A percentile compares a stretch with the other conserved stretches of the same genome.
Conservation (phyloP, 805 yeast species). For the Teunomyces tritomae region DNA sequence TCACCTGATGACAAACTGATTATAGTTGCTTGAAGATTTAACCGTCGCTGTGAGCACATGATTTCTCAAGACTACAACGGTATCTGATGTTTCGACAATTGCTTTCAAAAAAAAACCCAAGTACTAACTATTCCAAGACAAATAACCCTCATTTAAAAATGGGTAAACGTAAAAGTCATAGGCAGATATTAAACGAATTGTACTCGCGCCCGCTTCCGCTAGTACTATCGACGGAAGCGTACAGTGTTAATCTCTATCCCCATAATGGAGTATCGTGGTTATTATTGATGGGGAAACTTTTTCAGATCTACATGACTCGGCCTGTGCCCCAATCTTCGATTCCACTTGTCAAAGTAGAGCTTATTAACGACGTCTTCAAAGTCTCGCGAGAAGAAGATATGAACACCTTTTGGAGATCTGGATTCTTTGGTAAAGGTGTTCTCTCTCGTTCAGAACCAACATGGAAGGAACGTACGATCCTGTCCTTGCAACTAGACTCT, state of each 20-base stretch:
- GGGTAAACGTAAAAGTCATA: conserved; percentile 32
- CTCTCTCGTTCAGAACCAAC: conserved; percentile 90
- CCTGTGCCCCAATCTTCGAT: conserved; percentile 25
- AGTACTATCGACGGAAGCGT: conserved; percentile 31
- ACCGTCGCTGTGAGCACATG: conserved; percentile 63
- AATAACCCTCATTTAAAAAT: conserved; percentile 11
- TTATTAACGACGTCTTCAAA: conserved; percentile 31
- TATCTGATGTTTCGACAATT: conserved; percentile 58
- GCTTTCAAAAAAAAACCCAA: background rate
- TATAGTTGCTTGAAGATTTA: conserved; percentile 26
- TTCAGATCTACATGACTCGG: conserved; percentile 6
- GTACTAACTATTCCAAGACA: conserved; percentile 13
- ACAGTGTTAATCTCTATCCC: conserved; percentile 43
- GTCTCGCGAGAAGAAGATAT: conserved; percentile 47
- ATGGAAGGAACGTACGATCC: conserved; percentile 67
- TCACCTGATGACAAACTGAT: conserved; percentile 17
- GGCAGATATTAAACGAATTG: conserved; percentile 26
- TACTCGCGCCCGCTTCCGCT: conserved; percentile 59
- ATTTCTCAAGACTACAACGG: conserved; percentile 95
- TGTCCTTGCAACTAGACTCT: conserved; percentile 47
- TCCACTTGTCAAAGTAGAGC: conserved; percentile 20
- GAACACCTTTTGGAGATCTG: conserved; percentile 69
- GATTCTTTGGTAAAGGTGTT: conserved; percentile 92
- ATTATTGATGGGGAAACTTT: conserved; percentile 38
- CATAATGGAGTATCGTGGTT: conserved; percentile 72